Percentiles rank a stretch among this genome's conserved stretches.
Conservation (phyloP, 106 monocot genomes). For the Apostasia ramifera region DNA sequence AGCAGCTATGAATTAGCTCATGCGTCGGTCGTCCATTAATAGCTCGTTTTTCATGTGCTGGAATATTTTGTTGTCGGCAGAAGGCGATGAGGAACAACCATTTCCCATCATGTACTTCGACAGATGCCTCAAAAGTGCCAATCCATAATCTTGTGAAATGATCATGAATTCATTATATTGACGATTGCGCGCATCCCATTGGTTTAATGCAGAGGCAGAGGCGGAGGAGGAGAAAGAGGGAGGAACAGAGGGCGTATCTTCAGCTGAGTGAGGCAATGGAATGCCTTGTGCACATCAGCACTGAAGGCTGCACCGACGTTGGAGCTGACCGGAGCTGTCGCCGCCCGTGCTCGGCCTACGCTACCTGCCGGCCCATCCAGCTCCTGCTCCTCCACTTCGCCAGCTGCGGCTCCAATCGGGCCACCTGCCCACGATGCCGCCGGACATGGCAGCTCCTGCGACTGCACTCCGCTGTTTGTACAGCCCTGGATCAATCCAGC, state of each 20-base stretch:
- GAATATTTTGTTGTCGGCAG: too few relatives aligned
- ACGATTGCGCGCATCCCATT: neutral
- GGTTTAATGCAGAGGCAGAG: conserved; percentile 35
- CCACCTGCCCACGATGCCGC: conserved; percentile 36
- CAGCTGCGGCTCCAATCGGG: conserved; percentile 32
- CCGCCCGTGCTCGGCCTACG: conserved; percentile 23
- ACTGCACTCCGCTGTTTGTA: conserved; percentile 61
- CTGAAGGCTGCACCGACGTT: conserved; percentile 55
- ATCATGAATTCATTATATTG: too few relatives aligned
- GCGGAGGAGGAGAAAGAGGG: conserved; percentile 26
- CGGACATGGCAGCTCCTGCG: conserved; percentile 74
- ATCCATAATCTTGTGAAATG: too few relatives aligned
- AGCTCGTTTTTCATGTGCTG: too few relatives aligned
- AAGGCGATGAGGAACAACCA: too few relatives aligned
- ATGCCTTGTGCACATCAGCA: conserved; percentile 64
- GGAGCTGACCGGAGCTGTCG: conserved; percentile 18
- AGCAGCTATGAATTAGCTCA: too few relatives aligned
- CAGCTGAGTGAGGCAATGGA: conserved; percentile 73
- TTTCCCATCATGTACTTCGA: too few relatives aligned
- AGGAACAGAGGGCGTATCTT: conserved; percentile 35
- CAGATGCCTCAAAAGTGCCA: too few relatives aligned
- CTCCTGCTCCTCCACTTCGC: conserved; percentile 63
- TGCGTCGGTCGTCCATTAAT: too few relatives aligned
- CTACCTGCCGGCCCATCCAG: conserved; percentile 50
- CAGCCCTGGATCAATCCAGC: conserved; percentile 6